phyloP scores from a whole-genome alignment of 148 eudicot genomes.

The Camellia lanceoleosa region DNA sequence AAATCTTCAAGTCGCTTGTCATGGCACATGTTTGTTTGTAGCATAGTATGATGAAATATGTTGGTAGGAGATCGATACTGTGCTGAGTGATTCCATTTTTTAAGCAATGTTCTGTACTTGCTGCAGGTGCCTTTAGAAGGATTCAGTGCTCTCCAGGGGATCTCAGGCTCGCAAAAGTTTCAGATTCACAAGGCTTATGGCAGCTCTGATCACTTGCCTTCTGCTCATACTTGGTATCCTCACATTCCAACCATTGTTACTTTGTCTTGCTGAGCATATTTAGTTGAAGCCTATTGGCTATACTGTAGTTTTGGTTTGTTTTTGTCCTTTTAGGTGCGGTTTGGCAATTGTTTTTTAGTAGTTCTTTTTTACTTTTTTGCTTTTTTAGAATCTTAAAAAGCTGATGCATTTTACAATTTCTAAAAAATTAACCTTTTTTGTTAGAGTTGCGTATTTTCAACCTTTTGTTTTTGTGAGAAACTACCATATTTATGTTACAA shows the following conservation, averaged over 20 bases:
- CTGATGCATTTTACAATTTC: too few species aligned
- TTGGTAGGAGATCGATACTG: not conserved
- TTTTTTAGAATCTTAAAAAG: too few species aligned
- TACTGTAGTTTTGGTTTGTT: too few species aligned
- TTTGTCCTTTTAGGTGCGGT: too few species aligned
- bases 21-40: not conserved
- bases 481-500: too few species aligned
- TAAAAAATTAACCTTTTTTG: too few species aligned
- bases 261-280: not conserved
- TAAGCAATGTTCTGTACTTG: not conserved
- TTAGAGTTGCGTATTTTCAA: too few species aligned
- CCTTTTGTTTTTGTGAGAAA: too few species aligned
- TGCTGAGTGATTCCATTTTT: not conserved
- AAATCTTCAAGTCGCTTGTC: not conserved
- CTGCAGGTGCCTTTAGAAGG: slow-evolving; percentile 98
- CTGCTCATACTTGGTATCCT: slow-evolving; percentile 92
- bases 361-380: too few species aligned
- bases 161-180: slow-evolving; percentile 94
- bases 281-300: not conserved
- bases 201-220: slow-evolving; percentile 85
- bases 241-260: not conserved
- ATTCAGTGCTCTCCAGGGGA: slow-evolving; percentile 94
- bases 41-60: not conserved
- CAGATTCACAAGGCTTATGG: slow-evolving; percentile 99
- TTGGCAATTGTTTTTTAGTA: too few species aligned